These are phyloP conservation scores for Sarcodon aspratus DNA, from an alignment of 768 basidiomycete species.

Conservation along the genomic window DNA sequence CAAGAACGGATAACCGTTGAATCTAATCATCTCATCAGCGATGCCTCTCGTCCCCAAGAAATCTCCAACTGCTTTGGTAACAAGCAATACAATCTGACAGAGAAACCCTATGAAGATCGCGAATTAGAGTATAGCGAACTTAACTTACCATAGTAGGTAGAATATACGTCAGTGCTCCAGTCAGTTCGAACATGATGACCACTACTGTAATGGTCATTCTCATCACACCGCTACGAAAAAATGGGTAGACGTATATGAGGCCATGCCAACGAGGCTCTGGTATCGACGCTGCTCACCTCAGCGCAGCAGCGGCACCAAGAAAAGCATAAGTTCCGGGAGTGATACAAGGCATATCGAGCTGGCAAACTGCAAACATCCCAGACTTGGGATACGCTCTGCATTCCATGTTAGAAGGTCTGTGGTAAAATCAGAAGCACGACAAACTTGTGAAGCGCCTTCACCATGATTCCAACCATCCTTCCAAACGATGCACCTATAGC, in stretches of 20 bases:
- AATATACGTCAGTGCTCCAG: slow-evolving; percentile 85
- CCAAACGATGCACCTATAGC: slow-evolving; percentile 90
- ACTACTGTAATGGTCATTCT: slow-evolving; percentile 82
- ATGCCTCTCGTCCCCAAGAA: slow-evolving; percentile 89
- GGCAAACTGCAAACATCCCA: slow-evolving; percentile 54
- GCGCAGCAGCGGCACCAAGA: slow-evolving; percentile 89
- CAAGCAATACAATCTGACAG: slow-evolving; percentile 84
- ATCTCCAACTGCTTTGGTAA: slow-evolving; percentile 96
- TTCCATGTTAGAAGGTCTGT: slow-evolving; percentile 86
- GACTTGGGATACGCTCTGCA: slow-evolving; percentile 73
- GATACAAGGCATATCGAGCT: slow-evolving; percentile 59
- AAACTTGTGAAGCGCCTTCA: not conserved
- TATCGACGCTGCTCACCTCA: slow-evolving; percentile 91
- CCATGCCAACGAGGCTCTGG: not conserved
- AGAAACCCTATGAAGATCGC: slow-evolving; percentile 2
- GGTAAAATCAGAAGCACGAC: slow-evolving; percentile 24
- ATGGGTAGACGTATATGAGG: slow-evolving; percentile 4
- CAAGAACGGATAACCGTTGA: slow-evolving; percentile 95
- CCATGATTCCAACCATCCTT: slow-evolving; percentile 15
- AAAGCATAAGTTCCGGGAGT: slow-evolving; percentile 90
- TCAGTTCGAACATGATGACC: slow-evolving; percentile 94
- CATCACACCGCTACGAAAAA: not conserved
- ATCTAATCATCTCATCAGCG: slow-evolving; percentile 92
- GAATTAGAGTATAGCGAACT: not conserved
- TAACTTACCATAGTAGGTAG: slow-evolving; percentile 68